These are phyloP conservation scores for Uromyces viciae-fabae DNA, from an alignment of 1,284 basidiomycete genomes.

Conservation along the genomic window DNA sequence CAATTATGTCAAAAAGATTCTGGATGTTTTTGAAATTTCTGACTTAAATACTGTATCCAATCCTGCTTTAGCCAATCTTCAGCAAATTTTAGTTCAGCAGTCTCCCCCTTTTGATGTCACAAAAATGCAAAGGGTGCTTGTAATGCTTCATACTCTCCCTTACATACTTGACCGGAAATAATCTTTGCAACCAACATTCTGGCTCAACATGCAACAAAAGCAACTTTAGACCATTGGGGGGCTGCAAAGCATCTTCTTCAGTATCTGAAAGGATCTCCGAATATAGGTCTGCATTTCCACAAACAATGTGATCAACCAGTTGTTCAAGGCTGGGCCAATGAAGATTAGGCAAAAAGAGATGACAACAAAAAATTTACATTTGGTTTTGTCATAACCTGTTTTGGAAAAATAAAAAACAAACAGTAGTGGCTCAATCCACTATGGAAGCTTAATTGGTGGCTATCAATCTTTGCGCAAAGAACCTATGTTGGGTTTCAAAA, in stretches of 20 bases:
- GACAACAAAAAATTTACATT: neutral
- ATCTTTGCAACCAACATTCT: neutral
- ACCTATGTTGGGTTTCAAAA: neutral
- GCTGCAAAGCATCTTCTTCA: neutral
- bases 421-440: no score
- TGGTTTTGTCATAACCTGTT: neutral
- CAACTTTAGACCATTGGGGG: neutral
- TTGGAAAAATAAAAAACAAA: no score
- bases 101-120: neutral
- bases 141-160: neutral
- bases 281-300: neutral
- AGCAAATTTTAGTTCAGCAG: neutral
- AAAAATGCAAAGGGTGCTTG: neutral
- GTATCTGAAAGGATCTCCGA: neutral
- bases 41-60: neutral
- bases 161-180: constrained; percentile 2
- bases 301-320: neutral
- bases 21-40: neutral
- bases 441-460: no score
- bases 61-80: neutral
- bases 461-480: neutral
- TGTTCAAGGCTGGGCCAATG: neutral
- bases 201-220: neutral
- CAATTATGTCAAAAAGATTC: neutral
- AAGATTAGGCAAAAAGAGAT: neutral